phyloP scores from a whole-genome alignment of 192 early-diverging fungal species.

The Coemansia sp. region DNA sequence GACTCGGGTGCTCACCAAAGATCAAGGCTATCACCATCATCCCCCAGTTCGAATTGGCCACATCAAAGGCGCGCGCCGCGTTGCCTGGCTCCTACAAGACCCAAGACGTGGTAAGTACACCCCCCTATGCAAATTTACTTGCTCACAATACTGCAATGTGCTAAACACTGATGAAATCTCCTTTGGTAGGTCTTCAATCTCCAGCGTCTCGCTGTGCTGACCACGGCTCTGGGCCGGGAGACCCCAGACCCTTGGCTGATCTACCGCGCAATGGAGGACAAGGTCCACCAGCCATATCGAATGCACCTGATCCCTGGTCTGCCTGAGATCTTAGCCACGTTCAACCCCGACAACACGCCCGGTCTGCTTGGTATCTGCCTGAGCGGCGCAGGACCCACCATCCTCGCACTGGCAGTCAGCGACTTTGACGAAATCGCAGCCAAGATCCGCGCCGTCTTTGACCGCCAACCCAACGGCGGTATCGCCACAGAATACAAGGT shows the following conservation, averaged over 20 bases:
- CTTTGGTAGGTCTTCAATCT: conserved; percentile 73
- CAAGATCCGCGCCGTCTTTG: conserved; percentile 42
- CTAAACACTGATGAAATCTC: not conserved
- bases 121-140: conserved; percentile 15
- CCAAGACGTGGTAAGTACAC: conserved; percentile 72
- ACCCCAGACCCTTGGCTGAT: conserved; percentile 78
- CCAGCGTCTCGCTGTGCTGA: conserved; percentile 92
- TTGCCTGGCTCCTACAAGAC: conserved; percentile 77
- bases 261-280: conserved; percentile 92
- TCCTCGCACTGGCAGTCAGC: conserved; percentile 82
- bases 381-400: conserved; percentile 96
- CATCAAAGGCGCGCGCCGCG: conserved; percentile 86
- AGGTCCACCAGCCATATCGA: conserved; percentile 96
- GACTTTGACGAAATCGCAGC: conserved; percentile 86
- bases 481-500: conserved; percentile 49
- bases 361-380: conserved; percentile 93
- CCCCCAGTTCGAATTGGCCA: conserved; percentile 93
- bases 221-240: conserved; percentile 73
- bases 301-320: conserved; percentile 94
- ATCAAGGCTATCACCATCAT: conserved; percentile 79
- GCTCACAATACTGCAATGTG: not conserved
- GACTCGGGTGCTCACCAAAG: conserved; percentile 66
- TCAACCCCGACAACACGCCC: conserved; percentile 72
- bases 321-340: conserved; percentile 76
- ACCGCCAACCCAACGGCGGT: conserved; percentile 40